phyloP scores from a whole-genome alignment of 257 asterid species.

The Nicotiana benthamiana region DNA sequence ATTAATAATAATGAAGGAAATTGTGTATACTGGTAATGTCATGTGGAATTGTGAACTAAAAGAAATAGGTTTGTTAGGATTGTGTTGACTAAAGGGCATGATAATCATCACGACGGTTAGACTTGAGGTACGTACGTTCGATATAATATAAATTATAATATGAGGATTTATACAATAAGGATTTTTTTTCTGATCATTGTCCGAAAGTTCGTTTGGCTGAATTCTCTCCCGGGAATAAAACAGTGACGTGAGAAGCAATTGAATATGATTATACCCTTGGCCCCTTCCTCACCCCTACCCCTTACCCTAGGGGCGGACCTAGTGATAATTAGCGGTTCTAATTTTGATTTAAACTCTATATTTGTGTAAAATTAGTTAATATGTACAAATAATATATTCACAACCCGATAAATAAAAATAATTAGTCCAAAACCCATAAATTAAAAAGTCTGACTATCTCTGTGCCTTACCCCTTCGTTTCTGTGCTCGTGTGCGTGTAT shows the following conservation, averaged over 20 bases:
- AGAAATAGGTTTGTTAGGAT: slow-evolving; percentile 65
- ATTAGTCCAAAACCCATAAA: too few relatives aligned
- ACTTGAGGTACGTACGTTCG: slow-evolving; percentile 31
- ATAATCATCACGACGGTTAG: slow-evolving; percentile 74
- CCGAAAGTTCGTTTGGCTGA: slow-evolving; percentile 39
- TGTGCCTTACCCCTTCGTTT: too few relatives aligned
- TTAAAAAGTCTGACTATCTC: too few relatives aligned
- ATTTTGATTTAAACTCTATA: too few relatives aligned
- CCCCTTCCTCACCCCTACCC: not conserved
- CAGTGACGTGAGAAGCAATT: slow-evolving; percentile 26
- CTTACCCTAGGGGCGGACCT: not conserved
- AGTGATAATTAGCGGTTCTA: too few relatives aligned
- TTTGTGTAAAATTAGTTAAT: too few relatives aligned
- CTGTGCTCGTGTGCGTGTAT: not conserved
- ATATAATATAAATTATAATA: not conserved
- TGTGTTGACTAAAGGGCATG: slow-evolving; percentile 54
- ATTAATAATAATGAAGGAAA: not conserved
- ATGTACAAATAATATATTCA: too few relatives aligned
- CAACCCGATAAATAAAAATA: too few relatives aligned
- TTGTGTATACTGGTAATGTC: slow-evolving; percentile 19
- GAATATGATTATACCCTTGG: slow-evolving; percentile 21
- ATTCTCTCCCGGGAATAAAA: slow-evolving; percentile 37
- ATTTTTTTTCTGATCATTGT: slow-evolving; percentile 15
- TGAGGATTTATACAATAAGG: slow-evolving; percentile 14
- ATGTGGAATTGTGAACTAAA: slow-evolving; percentile 25